Conservation (phyloP, 495 filamentous ascomycete genomes). For the Bathelium albidoporum region DNA sequence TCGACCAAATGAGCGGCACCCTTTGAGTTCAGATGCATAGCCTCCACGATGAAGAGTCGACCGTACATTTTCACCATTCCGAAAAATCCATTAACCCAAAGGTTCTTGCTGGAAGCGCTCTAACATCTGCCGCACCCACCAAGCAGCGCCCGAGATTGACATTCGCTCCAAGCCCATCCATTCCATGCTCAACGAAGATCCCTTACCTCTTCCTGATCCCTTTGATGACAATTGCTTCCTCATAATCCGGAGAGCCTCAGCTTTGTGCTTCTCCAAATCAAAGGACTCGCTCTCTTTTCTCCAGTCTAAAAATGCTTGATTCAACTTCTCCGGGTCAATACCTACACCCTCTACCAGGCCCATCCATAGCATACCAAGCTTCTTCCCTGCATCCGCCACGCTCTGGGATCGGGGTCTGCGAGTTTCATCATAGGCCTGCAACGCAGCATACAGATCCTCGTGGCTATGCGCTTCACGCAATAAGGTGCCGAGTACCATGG, state of each 20-base stretch:
- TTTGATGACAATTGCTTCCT: not conserved
- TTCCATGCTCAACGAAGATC: not conserved
- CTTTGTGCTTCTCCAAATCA: constrained; percentile 5
- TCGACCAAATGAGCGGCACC: too few species aligned
- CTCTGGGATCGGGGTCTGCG: constrained; percentile 2
- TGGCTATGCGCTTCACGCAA: not conserved
- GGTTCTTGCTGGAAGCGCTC: not conserved
- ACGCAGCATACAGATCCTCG: not conserved
- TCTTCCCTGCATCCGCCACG: not conserved
- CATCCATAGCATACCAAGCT: constrained; percentile 4
- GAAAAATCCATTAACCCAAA: not conserved
- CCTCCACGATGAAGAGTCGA: too few species aligned
- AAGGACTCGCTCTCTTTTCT: not conserved
- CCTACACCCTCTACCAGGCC: constrained; percentile 5
- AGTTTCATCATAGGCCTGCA: constrained; percentile 4
- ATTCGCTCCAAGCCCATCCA: not conserved
- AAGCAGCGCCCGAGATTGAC: not conserved
- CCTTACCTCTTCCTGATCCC: not conserved
- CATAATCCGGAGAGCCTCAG: constrained; percentile 1
- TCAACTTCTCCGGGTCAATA: not conserved
- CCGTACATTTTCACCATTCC: not conserved
- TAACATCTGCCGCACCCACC: not conserved
- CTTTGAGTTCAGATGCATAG: too few species aligned
- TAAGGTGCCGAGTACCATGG: constrained; percentile 2
- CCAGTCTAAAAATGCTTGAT: not conserved